Evolutionary conservation across 768 basidiomycete genomes (phyloP).

Genomic region (Auricularia auricula-judae): DNA sequence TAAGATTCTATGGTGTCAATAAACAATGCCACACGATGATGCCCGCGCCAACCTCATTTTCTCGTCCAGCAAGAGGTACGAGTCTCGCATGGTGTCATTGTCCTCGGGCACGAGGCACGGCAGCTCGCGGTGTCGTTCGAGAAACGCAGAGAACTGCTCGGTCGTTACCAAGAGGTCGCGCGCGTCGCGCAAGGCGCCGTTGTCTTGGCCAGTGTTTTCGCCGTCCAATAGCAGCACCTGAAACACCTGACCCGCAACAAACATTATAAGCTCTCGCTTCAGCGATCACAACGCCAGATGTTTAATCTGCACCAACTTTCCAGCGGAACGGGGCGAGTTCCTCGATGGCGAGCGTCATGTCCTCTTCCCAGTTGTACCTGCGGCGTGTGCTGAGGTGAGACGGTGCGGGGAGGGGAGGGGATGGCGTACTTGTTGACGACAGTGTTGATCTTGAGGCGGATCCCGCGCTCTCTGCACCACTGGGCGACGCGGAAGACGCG

Average conservation of each 20-base stretch:
- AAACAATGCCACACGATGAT: neutral
- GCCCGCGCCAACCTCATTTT: conserved; percentile 19
- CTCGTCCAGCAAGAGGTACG: conserved; percentile 27
- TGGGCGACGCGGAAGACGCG: conserved; percentile 25
- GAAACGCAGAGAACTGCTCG: conserved; percentile 23
- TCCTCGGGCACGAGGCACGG: conserved; percentile 24
- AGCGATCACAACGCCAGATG: neutral
- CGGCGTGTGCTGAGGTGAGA: neutral
- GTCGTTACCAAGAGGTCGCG: conserved; percentile 23
- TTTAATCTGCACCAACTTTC: conserved; percentile 20
- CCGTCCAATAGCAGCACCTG: conserved; percentile 26
- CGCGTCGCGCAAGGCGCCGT: conserved; percentile 23
- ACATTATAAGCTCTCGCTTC: neutral
- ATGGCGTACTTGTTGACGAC: conserved; percentile 20
- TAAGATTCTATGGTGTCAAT: neutral
- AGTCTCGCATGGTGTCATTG: conserved; percentile 28
- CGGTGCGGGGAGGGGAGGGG: neutral
- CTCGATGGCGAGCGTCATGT: conserved; percentile 28
- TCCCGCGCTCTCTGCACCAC: conserved; percentile 24
- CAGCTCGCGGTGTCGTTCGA: conserved; percentile 19
- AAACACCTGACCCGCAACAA: conserved; percentile 17
- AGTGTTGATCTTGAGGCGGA: conserved; percentile 28
- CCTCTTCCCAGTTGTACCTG: conserved; percentile 27
- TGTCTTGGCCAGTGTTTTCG: conserved; percentile 24
- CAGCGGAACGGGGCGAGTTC: conserved; percentile 25